Percentiles rank a stretch among this genome's conserved stretches.
These are phyloP conservation scores for Trichoderma virens DNA, from an alignment of 495 filamentous ascomycete genomes.

Conservation along the genomic window DNA sequence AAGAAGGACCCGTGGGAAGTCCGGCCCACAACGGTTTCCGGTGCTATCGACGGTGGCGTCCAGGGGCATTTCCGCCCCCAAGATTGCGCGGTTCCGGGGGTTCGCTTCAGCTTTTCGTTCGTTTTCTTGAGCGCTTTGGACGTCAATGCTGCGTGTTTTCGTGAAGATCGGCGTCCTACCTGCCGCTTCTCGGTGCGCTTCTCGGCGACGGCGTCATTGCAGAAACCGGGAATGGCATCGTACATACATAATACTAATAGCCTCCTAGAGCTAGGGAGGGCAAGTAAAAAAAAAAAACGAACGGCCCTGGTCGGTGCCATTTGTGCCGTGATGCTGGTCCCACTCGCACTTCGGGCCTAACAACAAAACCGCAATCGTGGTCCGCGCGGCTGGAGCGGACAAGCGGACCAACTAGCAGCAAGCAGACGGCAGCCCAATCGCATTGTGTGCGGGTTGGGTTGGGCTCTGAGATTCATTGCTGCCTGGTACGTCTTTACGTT, in stretches of 20 bases:
- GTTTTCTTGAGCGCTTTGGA: not conserved
- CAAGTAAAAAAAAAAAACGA: not conserved
- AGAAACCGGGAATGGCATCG: not conserved
- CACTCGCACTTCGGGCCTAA: slow-evolving; percentile 7
- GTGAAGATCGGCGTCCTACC: not conserved
- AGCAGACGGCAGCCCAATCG: no score
- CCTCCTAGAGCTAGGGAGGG: not conserved
- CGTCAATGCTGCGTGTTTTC: no score
- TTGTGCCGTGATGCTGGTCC: no score
- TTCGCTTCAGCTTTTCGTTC: not conserved
- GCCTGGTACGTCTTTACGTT: no score
- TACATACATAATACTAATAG: not conserved
- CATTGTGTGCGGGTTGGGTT: not conserved
- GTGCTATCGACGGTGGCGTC: not conserved
- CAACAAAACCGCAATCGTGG: not conserved
- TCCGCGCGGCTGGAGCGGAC: not conserved
- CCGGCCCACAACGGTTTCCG: not conserved
- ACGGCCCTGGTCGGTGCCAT: not conserved
- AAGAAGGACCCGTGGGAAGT: not conserved
- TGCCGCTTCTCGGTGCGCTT: not conserved
- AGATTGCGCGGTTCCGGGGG: not conserved
- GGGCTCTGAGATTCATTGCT: not conserved
- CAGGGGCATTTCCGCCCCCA: not conserved
- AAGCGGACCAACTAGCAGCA: not conserved
- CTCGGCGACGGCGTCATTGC: not conserved